These are phyloP conservation scores for Cercospora zeae-maydis DNA, from an alignment of 2,329 filamentous ascomycete species.

Conservation along the genomic window DNA sequence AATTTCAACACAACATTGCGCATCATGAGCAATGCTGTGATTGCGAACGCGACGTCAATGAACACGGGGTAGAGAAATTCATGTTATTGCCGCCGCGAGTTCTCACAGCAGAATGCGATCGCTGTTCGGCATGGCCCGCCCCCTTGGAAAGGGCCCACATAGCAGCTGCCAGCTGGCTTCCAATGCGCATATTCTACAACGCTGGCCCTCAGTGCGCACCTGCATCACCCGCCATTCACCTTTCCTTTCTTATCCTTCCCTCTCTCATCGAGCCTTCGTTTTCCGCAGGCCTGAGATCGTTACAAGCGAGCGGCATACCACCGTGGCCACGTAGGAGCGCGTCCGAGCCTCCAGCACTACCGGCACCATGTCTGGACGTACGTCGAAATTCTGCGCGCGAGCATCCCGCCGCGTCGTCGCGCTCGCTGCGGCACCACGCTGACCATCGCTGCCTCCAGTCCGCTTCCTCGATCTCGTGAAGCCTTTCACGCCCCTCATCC, in stretches of 20 bases:
- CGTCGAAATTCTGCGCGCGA: conserved; percentile 7
- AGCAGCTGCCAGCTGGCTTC: neutral
- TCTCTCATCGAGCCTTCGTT: neutral
- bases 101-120: neutral
- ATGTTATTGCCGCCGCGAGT: no score
- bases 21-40: neutral
- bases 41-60: neutral
- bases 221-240: conserved; percentile 9
- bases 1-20: neutral
- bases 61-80: neutral
- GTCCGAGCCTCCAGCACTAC: conserved; percentile 9
- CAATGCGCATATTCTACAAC: neutral
- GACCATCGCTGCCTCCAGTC: conserved; percentile 54
- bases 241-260: conserved; percentile 5
- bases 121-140: neutral
- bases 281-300: neutral
- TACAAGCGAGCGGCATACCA: neutral
- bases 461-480: conserved; percentile 99
- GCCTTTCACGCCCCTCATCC: conserved; percentile 98
- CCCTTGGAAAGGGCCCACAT: neutral
- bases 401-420: neutral
- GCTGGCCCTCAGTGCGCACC: neutral
- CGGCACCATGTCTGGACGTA: conserved; percentile 21
- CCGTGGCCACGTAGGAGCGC: conserved; percentile 7
- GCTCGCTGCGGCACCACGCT: conserved; percentile 8